Conservation (phyloP, 768 basidiomycete species). For the Suillus subaureus region DNA sequence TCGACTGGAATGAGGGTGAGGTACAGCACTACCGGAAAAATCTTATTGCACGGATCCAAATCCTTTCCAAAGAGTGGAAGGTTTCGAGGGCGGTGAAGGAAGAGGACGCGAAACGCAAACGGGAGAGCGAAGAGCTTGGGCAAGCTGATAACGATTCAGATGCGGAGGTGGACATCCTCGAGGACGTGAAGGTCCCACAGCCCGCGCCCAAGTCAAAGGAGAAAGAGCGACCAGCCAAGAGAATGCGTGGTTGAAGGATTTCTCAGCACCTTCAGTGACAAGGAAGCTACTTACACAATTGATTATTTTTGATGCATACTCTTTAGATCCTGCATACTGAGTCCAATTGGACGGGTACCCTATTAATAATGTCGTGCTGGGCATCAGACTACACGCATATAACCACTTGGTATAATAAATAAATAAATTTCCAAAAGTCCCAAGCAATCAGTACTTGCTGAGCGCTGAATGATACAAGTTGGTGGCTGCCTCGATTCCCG, state of each 20-base stretch:
- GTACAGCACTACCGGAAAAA: slow-evolving; percentile 49
- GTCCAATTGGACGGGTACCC: not conserved
- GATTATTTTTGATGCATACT: slow-evolving; percentile 2
- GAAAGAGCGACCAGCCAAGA: slow-evolving; percentile 19
- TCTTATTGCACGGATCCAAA: slow-evolving; percentile 42
- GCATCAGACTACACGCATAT: not conserved
- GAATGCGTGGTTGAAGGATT: slow-evolving; percentile 27
- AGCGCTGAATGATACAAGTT: not conserved
- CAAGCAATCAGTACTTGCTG: not conserved
- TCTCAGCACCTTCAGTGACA: not conserved
- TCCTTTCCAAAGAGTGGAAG: slow-evolving; percentile 59
- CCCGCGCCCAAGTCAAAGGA: slow-evolving; percentile 11
- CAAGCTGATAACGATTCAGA: slow-evolving; percentile 32
- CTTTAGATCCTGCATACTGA: not conserved
- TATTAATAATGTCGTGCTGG: not conserved
- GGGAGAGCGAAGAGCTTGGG: slow-evolving; percentile 25
- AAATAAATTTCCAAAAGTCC: not conserved
- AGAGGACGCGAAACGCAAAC: slow-evolving; percentile 32
- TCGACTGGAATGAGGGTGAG: slow-evolving; percentile 55
- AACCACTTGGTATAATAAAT: not conserved
- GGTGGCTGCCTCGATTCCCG: not conserved
- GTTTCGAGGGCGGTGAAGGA: slow-evolving; percentile 42
- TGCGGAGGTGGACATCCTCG: slow-evolving; percentile 42
- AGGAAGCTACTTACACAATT: not conserved
- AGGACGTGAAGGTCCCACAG: slow-evolving; percentile 25